These are phyloP conservation scores for Hyparrhenia diplandra DNA, from an alignment of 176 grass and related monocot species.

Conservation along the genomic window DNA sequence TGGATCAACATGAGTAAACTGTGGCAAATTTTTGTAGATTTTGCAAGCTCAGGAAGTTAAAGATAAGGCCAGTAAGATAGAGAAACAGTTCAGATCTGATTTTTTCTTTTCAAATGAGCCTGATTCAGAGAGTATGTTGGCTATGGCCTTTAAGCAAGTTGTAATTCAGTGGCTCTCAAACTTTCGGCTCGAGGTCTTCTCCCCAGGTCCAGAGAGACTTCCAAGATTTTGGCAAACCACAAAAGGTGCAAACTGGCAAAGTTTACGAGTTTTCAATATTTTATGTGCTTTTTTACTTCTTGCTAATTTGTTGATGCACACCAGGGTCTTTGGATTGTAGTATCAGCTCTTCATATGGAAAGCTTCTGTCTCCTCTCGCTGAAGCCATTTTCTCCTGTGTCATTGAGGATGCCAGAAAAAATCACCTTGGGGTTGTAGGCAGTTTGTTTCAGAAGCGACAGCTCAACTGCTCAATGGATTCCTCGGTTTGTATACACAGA, in stretches of 20 bases:
- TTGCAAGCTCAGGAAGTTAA: constrained; percentile 62
- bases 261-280: neutral
- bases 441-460: constrained; percentile 35
- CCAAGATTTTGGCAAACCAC: constrained; percentile 42
- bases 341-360: constrained; percentile 65
- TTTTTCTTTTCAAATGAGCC: constrained; percentile 35
- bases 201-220: constrained; percentile 44
- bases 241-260: constrained; percentile 41
- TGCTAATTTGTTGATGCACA: constrained; percentile 19
- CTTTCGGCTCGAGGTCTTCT: constrained; percentile 55
- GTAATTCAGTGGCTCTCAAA: constrained; percentile 55
- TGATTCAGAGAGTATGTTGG: constrained; percentile 52
- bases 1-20: neutral
- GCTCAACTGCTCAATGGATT: constrained; percentile 65
- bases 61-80: constrained; percentile 68
- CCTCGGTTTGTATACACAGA: constrained; percentile 59
- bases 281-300: constrained; percentile 1
- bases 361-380: constrained; percentile 59
- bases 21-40: constrained; percentile 39
- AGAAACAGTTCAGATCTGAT: constrained; percentile 24
- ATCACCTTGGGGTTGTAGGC: constrained; percentile 13
- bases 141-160: constrained; percentile 80
- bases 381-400: constrained; percentile 69
- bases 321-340: constrained; percentile 43
- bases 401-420: constrained; percentile 39